A percentile compares a stretch with the other conserved stretches of the same genome.
These are phyloP conservation scores for Chlorella ohadii DNA, from an alignment of 139 green algal species.

Conservation along the genomic window DNA sequence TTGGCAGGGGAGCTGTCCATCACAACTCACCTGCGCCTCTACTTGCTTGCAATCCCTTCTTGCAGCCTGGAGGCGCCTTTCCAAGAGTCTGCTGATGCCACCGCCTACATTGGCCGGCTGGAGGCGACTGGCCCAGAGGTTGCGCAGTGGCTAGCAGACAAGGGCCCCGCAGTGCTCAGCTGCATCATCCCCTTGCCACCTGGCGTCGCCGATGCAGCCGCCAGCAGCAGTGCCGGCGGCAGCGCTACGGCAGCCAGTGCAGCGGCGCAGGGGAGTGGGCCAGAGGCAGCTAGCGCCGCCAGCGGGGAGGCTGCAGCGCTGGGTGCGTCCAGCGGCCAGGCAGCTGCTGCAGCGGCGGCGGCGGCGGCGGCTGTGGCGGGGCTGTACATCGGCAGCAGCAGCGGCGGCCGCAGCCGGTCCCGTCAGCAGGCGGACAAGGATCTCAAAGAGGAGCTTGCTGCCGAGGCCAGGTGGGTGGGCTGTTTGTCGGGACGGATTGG, in stretches of 20 bases:
- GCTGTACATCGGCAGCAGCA: neutral
- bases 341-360: neutral
- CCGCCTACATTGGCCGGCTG: conserved; percentile 50
- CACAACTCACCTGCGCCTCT: no score
- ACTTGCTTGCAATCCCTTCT: no score
- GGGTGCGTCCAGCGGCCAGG: neutral
- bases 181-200: conserved; percentile 6
- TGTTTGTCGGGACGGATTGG: no score
- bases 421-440: neutral
- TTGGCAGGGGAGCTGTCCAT: no score
- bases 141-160: conserved; percentile 61
- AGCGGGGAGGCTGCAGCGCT: neutral
- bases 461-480: conserved; percentile 12
- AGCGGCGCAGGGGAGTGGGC: neutral
- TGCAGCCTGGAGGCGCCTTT: conserved; percentile 21
- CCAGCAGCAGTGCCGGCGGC: neutral
- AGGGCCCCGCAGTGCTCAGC: neutral
- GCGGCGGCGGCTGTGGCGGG: neutral
- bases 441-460: neutral
- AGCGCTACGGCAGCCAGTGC: neutral
- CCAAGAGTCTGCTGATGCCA: conserved; percentile 28
- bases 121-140: conserved; percentile 58
- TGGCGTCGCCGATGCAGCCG: neutral
- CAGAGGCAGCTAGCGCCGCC: neutral
- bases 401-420: neutral